Evolutionary conservation across 768 basidiomycete species (phyloP), one percentile per base, ranked within the genome.

Genomic region (Tylopilus felleus): DNA sequence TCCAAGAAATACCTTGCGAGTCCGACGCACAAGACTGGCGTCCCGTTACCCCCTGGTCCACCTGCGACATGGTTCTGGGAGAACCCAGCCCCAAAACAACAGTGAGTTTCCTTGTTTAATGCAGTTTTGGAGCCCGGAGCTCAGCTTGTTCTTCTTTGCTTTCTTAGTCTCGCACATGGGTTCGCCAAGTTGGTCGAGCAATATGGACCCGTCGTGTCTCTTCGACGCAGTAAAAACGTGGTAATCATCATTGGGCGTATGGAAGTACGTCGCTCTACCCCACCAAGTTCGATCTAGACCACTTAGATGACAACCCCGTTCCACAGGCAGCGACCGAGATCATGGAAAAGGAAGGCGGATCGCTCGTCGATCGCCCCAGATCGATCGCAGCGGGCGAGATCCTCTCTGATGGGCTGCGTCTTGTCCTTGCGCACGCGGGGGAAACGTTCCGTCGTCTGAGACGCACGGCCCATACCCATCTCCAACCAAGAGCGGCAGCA

Each of bases 321-420:
- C 38, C 71, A n/a, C n/a, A 83, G 64, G 77, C 77, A 4, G 81
- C 81, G 0, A 70, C 78, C 0, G 80, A 84, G 5, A 77, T 84
- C 51, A 79, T 84, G 80, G 83, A 84, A 63, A 79, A 80, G 43
- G 78, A 82, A 59, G 81, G 83, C 0, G 77, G 75, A 0, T 59
- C 70, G 0, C 68, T 79, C 14, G 75, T 73, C 0, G 82, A 85
- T 57, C 68, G 83, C 31, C 82, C 82, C 12, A 60, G 61, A 2
- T 69, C 67, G 19, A 78, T 83, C 42, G 73, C 83, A 0, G 82
- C 75, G 0, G 77, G 78, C 1, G 81, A 83, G 41, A 80, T 80
- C 0, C 67, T 84, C 1, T 80, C 77, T 0, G 77, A 77, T 2
- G 80, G 78, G 0, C 81, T 83, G 82, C 68, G 80, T 23, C 71